Conservation (phyloP, 306 rosid species). For the Mimosa pudica region DNA sequence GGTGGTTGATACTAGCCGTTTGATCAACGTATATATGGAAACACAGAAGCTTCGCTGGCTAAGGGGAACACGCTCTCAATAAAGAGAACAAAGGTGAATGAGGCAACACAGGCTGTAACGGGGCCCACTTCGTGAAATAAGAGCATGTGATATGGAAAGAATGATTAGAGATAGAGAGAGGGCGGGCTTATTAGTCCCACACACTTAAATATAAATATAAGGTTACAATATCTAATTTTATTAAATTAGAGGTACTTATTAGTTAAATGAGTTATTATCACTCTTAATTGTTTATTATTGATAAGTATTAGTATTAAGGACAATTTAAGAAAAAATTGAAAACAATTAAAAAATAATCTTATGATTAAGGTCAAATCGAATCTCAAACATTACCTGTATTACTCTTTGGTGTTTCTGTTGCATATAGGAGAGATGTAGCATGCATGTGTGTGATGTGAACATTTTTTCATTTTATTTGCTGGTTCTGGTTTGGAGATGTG, state of each 20-base stretch:
- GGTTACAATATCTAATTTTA: too few species aligned
- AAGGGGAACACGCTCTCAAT: slow-evolving; percentile 32
- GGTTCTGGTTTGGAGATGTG: background rate
- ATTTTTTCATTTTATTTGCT: slow-evolving; percentile 4
- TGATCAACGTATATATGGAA: slow-evolving; percentile 39
- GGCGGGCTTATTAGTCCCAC: background rate
- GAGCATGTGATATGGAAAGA: slow-evolving; percentile 42
- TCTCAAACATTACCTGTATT: too few species aligned
- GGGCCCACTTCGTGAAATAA: slow-evolving; percentile 38
- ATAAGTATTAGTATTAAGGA: too few species aligned
- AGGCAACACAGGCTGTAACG: slow-evolving; percentile 45
- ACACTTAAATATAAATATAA: too few species aligned
- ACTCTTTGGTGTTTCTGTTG: too few species aligned
- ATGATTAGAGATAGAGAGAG: slow-evolving; percentile 1
- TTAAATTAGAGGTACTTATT: too few species aligned
- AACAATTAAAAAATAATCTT: too few species aligned
- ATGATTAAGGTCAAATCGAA: too few species aligned
- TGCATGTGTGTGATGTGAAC: background rate
- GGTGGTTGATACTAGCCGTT: slow-evolving; percentile 71
- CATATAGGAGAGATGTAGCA: too few species aligned
- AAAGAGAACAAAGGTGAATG: slow-evolving; percentile 32
- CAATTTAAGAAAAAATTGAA: too few species aligned
- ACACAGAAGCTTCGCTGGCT: slow-evolving; percentile 41
- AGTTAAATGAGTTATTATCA: too few species aligned
- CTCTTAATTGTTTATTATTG: too few species aligned